These are phyloP conservation scores for Amanita pseudoporphyria DNA, from an alignment of 768 basidiomycete genomes.

Conservation along the genomic window DNA sequence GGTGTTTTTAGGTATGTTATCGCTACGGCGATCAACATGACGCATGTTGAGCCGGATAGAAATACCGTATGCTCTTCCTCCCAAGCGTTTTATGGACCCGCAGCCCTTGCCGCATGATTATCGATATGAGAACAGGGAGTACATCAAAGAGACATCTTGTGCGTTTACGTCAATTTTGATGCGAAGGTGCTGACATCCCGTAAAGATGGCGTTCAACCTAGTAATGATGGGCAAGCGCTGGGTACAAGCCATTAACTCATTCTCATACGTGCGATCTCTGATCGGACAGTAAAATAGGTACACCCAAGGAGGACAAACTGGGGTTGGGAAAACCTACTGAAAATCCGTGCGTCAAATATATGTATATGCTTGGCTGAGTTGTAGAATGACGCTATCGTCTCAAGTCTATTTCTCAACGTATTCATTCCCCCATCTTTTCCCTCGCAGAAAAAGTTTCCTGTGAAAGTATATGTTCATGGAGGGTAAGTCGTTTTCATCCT, in stretches of 20 bases:
- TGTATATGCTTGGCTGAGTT: background rate
- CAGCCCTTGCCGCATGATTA: slow-evolving; percentile 41
- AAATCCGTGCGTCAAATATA: slow-evolving; percentile 45
- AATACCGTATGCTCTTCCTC: slow-evolving; percentile 64
- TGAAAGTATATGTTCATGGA: slow-evolving; percentile 72
- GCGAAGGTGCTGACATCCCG: background rate
- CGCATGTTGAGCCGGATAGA: slow-evolving; percentile 30
- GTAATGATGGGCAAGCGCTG: slow-evolving; percentile 53
- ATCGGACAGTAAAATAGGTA: slow-evolving; percentile 22
- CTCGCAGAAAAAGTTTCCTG: slow-evolving; percentile 38
- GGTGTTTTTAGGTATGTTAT: slow-evolving; percentile 49
- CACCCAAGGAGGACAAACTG: slow-evolving; percentile 46
- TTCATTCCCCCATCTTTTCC: slow-evolving; percentile 46
- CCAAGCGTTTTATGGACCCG: slow-evolving; percentile 56
- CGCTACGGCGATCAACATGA: background rate
- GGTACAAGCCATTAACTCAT: slow-evolving; percentile 20
- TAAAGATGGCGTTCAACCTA: slow-evolving; percentile 52
- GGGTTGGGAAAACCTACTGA: slow-evolving; percentile 62
- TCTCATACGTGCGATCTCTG: background rate
- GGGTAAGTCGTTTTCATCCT: slow-evolving; percentile 32
- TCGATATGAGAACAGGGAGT: slow-evolving; percentile 51
- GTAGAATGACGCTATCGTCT: background rate
- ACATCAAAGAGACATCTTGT: slow-evolving; percentile 50
- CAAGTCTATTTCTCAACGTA: slow-evolving; percentile 58
- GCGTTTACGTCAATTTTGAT: background rate